phyloP scores from a whole-genome alignment of 2,329 filamentous ascomycete species.

The Remersonia thermophila region DNA sequence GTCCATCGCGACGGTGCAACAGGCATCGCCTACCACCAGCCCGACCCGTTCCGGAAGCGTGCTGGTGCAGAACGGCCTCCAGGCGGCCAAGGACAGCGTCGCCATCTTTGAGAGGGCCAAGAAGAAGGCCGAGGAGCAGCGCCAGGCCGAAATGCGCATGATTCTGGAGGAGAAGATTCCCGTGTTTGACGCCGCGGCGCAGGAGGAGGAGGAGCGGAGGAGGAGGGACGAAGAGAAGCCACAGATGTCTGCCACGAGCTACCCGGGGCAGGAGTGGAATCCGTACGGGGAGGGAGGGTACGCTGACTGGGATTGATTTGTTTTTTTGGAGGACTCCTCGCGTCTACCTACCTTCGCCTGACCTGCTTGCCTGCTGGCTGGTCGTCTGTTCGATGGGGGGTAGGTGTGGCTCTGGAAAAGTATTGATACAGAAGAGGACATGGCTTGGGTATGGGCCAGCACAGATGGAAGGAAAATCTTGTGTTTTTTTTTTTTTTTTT shows the following conservation, averaged over 20 bases:
- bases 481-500: too few species aligned
- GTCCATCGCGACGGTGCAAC: constrained; percentile 7
- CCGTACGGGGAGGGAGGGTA: constrained; percentile 31
- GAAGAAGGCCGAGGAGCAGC: constrained; percentile 23
- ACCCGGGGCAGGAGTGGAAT: constrained; percentile 61
- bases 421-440: too few species aligned
- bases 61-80: constrained; percentile 13
- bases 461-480: too few species aligned
- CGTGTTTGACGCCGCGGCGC: constrained; percentile 22
- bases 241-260: constrained; percentile 54
- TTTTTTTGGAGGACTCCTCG: too few species aligned
- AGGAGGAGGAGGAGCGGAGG: constrained; percentile 24
- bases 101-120: constrained; percentile 31
- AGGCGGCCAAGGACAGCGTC: constrained; percentile 19
- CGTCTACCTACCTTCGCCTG: too few species aligned
- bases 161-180: constrained; percentile 41
- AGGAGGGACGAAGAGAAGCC: constrained; percentile 33
- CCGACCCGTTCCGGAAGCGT: neutral
- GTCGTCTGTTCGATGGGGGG: too few species aligned
- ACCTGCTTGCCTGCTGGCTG: too few species aligned
- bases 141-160: constrained; percentile 7
- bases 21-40: constrained; percentile 6
- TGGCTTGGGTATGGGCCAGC: too few species aligned
- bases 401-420: too few species aligned
- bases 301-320: constrained; percentile 17